Evolutionary conservation across 2,329 filamentous ascomycete genomes (phyloP).

Genomic region (Mollisia scopiformis): DNA sequence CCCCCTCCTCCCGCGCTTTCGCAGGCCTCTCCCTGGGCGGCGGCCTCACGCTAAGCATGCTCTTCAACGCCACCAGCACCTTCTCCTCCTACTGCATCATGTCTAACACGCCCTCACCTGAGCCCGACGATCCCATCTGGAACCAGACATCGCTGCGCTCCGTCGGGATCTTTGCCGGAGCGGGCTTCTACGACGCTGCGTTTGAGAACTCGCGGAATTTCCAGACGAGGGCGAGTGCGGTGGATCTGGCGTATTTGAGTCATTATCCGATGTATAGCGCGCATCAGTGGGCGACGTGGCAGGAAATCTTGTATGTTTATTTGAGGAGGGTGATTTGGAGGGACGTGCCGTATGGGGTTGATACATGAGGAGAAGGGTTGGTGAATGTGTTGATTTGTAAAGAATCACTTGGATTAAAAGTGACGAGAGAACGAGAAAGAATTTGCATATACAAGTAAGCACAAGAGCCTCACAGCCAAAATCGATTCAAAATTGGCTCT

Average conservation of each 20-base stretch:
- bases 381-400: neutral
- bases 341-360: neutral
- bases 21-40: constrained; percentile 1
- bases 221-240: neutral
- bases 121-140: neutral
- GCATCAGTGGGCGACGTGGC: constrained; percentile 5
- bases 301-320: constrained; percentile 3
- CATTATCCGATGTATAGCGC: neutral
- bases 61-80: neutral
- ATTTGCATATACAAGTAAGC: too few relatives aligned
- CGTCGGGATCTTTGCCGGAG: neutral
- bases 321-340: neutral
- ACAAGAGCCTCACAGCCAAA: too few relatives aligned
- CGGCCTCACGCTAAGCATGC: neutral
- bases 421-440: too few relatives aligned
- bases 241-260: neutral
- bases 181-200: neutral
- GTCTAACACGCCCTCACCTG: neutral
- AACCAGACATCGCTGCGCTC: neutral
- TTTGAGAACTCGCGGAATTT: neutral
- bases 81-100: constrained; percentile 3
- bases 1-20: neutral
- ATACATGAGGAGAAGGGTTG: neutral
- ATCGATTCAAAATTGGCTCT: too few relatives aligned
- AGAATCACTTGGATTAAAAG: too few relatives aligned